These are phyloP conservation scores for Phytophthora vignae DNA, from an alignment of 352 stramenopile species.

Conservation along the genomic window DNA sequence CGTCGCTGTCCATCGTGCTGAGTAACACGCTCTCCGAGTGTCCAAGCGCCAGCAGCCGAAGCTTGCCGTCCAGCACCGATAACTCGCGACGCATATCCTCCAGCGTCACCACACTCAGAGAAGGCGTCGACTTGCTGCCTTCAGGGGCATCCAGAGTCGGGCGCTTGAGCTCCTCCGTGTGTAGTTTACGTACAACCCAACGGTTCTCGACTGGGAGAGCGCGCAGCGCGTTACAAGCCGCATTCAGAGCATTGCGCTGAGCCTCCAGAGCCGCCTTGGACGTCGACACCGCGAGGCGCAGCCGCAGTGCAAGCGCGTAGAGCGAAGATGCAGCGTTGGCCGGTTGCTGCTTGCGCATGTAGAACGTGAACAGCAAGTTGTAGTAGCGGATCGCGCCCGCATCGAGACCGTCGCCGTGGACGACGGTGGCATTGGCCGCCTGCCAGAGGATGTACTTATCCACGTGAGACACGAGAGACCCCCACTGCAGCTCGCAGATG, in stretches of 20 bases:
- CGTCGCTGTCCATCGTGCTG: conserved; percentile 62
- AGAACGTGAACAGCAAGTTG: conserved; percentile 78
- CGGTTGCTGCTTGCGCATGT: conserved; percentile 66
- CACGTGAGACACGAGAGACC: conserved; percentile 59
- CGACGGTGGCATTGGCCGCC: conserved; percentile 72
- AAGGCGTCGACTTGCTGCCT: conserved; percentile 13
- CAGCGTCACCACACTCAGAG: conserved; percentile 67
- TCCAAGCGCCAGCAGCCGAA: conserved; percentile 60
- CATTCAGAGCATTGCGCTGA: conserved; percentile 72
- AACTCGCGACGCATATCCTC: conserved; percentile 71
- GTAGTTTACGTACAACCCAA: conserved; percentile 79
- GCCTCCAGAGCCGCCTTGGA: conserved; percentile 52
- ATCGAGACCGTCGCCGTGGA: conserved; percentile 46
- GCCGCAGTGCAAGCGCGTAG: conserved; percentile 59
- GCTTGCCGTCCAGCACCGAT: conserved; percentile 68
- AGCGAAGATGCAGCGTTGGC: conserved; percentile 70
- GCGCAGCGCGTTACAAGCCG: conserved; percentile 54
- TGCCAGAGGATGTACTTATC: conserved; percentile 82
- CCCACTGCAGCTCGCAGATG: conserved; percentile 81
- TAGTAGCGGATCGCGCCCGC: conserved; percentile 61
- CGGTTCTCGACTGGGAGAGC: conserved; percentile 53
- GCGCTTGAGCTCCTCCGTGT: conserved; percentile 59
- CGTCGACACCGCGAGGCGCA: conserved; percentile 51
- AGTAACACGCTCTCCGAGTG: conserved; percentile 65
- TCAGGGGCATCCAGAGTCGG: conserved; percentile 16